These are phyloP conservation scores for Xylariaceae sp. DNA, from an alignment of 2,329 filamentous ascomycete species.

Conservation along the genomic window DNA sequence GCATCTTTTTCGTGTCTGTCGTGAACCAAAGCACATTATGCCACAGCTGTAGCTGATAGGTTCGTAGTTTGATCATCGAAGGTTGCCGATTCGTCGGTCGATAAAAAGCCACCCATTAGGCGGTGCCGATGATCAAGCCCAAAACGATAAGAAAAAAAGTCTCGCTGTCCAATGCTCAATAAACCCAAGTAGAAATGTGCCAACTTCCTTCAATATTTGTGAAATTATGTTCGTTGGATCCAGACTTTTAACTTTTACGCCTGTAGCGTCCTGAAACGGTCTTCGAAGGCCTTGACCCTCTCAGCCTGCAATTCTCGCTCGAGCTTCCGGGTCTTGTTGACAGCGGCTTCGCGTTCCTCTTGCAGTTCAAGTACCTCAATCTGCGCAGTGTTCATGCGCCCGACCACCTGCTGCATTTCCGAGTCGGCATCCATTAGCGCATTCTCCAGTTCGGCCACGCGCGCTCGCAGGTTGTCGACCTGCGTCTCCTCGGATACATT, in stretches of 20 bases:
- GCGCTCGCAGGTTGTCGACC: constrained; percentile 70
- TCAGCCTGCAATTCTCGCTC: constrained; percentile 65
- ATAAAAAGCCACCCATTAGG: constrained; percentile 9
- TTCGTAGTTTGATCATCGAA: neutral
- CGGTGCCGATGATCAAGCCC: constrained; percentile 5
- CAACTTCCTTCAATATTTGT: constrained; percentile 9
- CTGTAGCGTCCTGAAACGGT: constrained; percentile 34
- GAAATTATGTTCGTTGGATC: neutral
- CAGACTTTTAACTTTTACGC: constrained; percentile 6
- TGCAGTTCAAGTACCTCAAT: constrained; percentile 79
- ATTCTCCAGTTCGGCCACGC: constrained; percentile 80
- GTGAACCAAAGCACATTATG: constrained; percentile 8
- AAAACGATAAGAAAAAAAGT: constrained; percentile 7
- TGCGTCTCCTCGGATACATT: constrained; percentile 69
- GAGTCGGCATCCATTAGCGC: constrained; percentile 70
- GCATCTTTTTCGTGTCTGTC: constrained; percentile 9
- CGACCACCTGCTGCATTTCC: constrained; percentile 81
- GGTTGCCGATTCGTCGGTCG: constrained; percentile 6
- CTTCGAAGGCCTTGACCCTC: constrained; percentile 51
- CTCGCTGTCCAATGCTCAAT: constrained; percentile 11
- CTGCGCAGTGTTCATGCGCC: constrained; percentile 77
- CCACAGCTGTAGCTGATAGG: neutral
- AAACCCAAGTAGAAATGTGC: constrained; percentile 15
- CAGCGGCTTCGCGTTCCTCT: constrained; percentile 68
- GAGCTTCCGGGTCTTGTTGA: constrained; percentile 65